Percentiles rank a stretch among this genome's conserved stretches.
Conservation (phyloP, 2,329 filamentous ascomycete genomes). For the Rugonectria rugulosa region DNA sequence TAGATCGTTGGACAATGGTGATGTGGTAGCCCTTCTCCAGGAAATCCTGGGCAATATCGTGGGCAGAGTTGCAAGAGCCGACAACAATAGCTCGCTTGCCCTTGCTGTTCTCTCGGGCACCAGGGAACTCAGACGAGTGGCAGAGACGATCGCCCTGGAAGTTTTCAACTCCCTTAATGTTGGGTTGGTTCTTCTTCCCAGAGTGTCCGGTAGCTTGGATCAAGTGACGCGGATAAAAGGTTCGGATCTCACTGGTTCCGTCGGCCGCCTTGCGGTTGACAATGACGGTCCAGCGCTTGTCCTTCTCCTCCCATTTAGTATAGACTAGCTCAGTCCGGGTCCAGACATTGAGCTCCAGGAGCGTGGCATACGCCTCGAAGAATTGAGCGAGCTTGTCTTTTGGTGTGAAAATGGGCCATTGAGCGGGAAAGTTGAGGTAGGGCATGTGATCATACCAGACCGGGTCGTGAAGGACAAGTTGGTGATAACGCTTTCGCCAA, state of each 20-base stretch:
- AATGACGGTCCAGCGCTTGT: constrained; percentile 62
- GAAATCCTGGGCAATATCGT: constrained; percentile 75
- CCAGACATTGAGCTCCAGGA: constrained; percentile 76
- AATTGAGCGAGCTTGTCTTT: constrained; percentile 77
- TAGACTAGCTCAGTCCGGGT: constrained; percentile 57
- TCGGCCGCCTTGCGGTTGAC: constrained; percentile 59
- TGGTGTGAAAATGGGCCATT: constrained; percentile 75
- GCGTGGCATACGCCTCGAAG: constrained; percentile 69
- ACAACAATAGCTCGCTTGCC: constrained; percentile 71
- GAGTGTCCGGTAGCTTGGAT: constrained; percentile 74
- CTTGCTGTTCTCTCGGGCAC: constrained; percentile 54
- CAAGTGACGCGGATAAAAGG: constrained; percentile 67
- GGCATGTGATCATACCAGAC: constrained; percentile 69
- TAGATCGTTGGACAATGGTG: constrained; percentile 74
- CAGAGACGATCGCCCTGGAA: constrained; percentile 68
- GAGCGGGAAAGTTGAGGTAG: constrained; percentile 68
- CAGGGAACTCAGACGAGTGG: constrained; percentile 68
- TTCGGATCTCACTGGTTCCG: constrained; percentile 58
- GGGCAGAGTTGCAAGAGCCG: constrained; percentile 72
- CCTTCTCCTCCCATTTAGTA: constrained; percentile 58
- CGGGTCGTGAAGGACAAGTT: constrained; percentile 73
- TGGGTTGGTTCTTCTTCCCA: constrained; percentile 69
- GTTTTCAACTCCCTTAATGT: constrained; percentile 61
- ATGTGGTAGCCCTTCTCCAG: constrained; percentile 71
- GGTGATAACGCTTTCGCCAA: constrained; percentile 69